A percentile compares a stretch with the other conserved stretches of the same genome.
phyloP scores from a whole-genome alignment of 345 rosid genomes.

The Populus ilicifolia region DNA sequence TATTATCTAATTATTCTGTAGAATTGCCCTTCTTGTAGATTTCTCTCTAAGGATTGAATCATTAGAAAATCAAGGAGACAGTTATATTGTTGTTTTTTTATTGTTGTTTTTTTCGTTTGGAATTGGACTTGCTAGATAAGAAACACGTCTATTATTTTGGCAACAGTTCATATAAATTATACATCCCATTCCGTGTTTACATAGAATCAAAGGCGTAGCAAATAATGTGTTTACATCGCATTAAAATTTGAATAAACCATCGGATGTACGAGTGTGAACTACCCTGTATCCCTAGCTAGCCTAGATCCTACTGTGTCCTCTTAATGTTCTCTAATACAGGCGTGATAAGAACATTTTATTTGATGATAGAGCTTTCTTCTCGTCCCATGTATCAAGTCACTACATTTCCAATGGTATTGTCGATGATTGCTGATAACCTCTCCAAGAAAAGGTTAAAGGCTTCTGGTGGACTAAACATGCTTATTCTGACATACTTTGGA shows the following conservation, averaged over 20 bases:
- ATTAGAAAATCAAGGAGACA: too few relatives aligned
- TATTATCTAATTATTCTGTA: too few relatives aligned
- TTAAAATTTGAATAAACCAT: not conserved
- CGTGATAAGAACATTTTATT: not conserved
- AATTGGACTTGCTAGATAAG: not conserved
- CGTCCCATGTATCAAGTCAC: not conserved
- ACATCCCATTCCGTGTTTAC: not conserved
- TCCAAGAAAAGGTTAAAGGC: conserved; percentile 51
- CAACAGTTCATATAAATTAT: not conserved
- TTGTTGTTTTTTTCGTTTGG: too few relatives aligned
- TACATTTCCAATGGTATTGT: not conserved
- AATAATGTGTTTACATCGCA: not conserved
- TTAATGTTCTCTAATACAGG: not conserved
- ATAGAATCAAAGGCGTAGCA: not conserved
- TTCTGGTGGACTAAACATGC: conserved; percentile 69
- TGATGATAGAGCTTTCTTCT: not conserved
- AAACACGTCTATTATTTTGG: not conserved
- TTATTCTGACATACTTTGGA: conserved; percentile 47
- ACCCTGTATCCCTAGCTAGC: not conserved
- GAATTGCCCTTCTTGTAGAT: too few relatives aligned
- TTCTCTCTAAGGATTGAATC: too few relatives aligned
- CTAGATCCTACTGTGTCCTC: not conserved
- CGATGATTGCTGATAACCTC: conserved; percentile 43
- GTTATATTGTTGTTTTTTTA: too few relatives aligned
- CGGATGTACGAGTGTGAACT: not conserved